Evolutionary conservation across 2,329 filamentous ascomycete species (phyloP).

Genomic region (Xylariaceae sp.): DNA sequence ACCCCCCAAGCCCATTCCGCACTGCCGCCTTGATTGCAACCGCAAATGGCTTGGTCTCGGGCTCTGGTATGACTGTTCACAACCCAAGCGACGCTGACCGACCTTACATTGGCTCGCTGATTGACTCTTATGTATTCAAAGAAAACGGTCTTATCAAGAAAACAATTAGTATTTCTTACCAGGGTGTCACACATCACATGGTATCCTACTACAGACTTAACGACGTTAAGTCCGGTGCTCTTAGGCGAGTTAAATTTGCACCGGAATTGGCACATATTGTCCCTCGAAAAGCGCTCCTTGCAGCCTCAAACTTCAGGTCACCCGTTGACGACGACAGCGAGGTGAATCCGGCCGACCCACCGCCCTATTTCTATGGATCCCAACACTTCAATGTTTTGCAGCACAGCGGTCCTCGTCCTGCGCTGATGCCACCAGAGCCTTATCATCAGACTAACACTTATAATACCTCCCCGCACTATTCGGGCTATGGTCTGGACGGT

Average conservation of each 20-base stretch:
- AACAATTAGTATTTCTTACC: conserved; percentile 75
- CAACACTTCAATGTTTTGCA: neutral
- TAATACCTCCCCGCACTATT: conserved; percentile 1
- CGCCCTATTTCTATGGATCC: neutral
- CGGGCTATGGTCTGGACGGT: neutral
- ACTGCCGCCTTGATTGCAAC: neutral
- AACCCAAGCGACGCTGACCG: conserved; percentile 22
- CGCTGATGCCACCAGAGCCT: conserved; percentile 20
- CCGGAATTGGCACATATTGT: conserved; percentile 44
- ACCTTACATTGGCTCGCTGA: conserved; percentile 67
- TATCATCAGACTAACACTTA: conserved; percentile 8
- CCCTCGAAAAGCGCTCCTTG: conserved; percentile 54
- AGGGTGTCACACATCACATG: conserved; percentile 73
- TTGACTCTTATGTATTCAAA: conserved; percentile 90
- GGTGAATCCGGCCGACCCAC: conserved; percentile 12
- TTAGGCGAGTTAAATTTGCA: conserved; percentile 55
- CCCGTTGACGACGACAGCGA: conserved; percentile 56
- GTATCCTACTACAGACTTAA: conserved; percentile 84
- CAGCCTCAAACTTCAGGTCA: conserved; percentile 60
- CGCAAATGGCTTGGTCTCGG: neutral
- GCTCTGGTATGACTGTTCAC: neutral
- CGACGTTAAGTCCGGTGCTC: conserved; percentile 61
- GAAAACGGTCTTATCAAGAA: conserved; percentile 81
- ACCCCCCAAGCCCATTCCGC: conserved; percentile 13
- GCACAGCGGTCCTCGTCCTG: conserved; percentile 14